Base-by-base conservation (phyloP, 1,284 basidiomycete genomes). In the Gomphus bonarii region DNA sequence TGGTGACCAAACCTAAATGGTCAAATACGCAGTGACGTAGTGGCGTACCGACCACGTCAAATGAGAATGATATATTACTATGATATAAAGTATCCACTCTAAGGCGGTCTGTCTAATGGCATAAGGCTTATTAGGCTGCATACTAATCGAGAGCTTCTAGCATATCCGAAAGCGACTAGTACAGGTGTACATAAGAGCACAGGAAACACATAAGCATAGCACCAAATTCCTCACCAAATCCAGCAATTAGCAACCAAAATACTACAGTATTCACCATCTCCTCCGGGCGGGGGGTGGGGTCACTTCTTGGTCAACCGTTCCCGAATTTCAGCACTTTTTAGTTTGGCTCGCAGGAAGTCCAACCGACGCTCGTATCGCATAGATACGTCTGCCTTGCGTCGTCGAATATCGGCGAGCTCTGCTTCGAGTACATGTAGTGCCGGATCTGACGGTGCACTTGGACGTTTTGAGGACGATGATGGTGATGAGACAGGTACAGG, bases 241-340 rank as follows among this genome's bases (percentile, higher is more conserved):
- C 5, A 44, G 16, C 22, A 43, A 14, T 18, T 44, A 54, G 52
- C 52, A 44, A 33, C 52, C 38, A 43, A 44, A 22, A 31, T 9
- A 46, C 20, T 16, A 48, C 50, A 8, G 43, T 25, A 28, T 6
- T 28, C 12, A 48, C 10, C 8, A 12, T 30, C 22, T 2, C 47
- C 47, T 31, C 30, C 30, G 47, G 31, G 16, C 25, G n/a, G n/a
- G n/a, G n/a, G n/a, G n/a, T n/a, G n/a, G n/a, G n/a, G 9, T 63
- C 63, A 73, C 55, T 66, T 68, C 64, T 68, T 69, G 71, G 82
- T 59, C 58, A 87, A 68, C 66, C 83, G 85, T 70, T 88, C 85
- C 58, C 83, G 81, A 65, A 88, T 68, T 69, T 88, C 83, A 1
- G 85, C 85, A 25, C 81, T 81, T 69, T 85, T 87, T 67, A 88